phyloP scores from a whole-genome alignment of 2,329 filamentous ascomycete species.

The Colletotrichum coccodes region DNA sequence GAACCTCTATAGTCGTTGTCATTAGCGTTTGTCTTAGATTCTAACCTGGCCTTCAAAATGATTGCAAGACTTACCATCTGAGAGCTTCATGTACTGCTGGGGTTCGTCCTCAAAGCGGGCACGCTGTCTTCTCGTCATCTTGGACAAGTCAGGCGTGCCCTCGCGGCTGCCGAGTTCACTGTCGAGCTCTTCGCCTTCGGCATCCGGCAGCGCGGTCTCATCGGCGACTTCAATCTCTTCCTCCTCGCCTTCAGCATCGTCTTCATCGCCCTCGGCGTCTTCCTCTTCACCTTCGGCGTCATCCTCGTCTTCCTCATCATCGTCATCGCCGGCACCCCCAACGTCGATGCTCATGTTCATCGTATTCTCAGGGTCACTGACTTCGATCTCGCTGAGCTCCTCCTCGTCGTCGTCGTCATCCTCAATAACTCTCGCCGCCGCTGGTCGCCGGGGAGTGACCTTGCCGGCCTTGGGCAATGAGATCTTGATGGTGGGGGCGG shows the following conservation, averaged over 20 bases:
- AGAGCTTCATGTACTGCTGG: constrained; percentile 68
- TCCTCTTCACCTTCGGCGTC: constrained; percentile 46
- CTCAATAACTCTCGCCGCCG: constrained; percentile 32
- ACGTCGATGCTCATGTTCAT: constrained; percentile 46
- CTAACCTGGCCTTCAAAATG: not conserved
- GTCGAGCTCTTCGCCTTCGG: constrained; percentile 55
- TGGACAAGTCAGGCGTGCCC: constrained; percentile 64
- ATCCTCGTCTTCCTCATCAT: constrained; percentile 42
- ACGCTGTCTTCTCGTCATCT: constrained; percentile 70
- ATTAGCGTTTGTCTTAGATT: constrained; percentile 32
- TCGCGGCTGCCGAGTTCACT: constrained; percentile 57
- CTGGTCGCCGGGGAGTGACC: constrained; percentile 27
- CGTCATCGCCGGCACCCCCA: constrained; percentile 41
- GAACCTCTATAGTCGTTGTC: constrained; percentile 59
- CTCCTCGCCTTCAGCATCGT: constrained; percentile 50
- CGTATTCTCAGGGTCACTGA: constrained; percentile 39
- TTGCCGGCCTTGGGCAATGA: constrained; percentile 32
- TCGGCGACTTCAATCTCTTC: constrained; percentile 48
- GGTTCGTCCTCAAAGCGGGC: constrained; percentile 67
- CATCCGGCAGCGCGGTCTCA: constrained; percentile 38
- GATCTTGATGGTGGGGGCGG: constrained; percentile 35
- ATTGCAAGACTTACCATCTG: constrained; percentile 58
- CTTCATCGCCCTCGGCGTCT: constrained; percentile 56
- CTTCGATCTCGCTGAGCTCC: constrained; percentile 38
- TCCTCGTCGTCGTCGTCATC: constrained; percentile 37